A percentile compares a stretch with the other conserved stretches of the same genome.
Evolutionary conservation across 805 yeast species (phyloP).

Genomic region (Spathaspora arborariae): DNA sequence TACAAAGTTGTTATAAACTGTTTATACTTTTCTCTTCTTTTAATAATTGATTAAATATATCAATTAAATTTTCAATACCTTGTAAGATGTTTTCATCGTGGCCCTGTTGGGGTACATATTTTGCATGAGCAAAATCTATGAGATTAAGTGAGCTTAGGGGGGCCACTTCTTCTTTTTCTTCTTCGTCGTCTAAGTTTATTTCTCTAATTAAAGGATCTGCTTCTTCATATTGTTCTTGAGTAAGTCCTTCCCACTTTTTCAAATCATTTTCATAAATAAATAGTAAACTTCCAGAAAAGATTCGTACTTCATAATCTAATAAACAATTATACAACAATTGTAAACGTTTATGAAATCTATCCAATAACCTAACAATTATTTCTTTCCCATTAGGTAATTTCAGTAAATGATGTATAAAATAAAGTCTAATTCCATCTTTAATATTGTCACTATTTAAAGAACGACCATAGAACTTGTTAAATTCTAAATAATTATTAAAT

Average conservation of each 20-base stretch:
- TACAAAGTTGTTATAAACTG: slow-evolving; percentile 67
- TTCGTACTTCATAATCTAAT: slow-evolving; percentile 55
- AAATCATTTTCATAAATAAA: slow-evolving; percentile 70
- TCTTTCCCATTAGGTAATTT: slow-evolving; percentile 20
- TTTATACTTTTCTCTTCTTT: slow-evolving; percentile 5
- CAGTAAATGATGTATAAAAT: slow-evolving; percentile 34
- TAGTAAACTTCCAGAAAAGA: slow-evolving; percentile 70
- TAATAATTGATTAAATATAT: slow-evolving; percentile 31
- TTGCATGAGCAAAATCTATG: slow-evolving; percentile 92
- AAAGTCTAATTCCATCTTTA: slow-evolving; percentile 41
- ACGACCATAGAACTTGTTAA: slow-evolving; percentile 74
- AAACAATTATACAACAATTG: slow-evolving; percentile 65
- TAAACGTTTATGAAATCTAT: slow-evolving; percentile 53
- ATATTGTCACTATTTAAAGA: slow-evolving; percentile 43
- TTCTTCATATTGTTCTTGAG: slow-evolving; percentile 35
- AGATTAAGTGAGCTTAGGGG: slow-evolving; percentile 58
- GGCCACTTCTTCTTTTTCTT: slow-evolving; percentile 15
- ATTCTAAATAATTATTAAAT: slow-evolving; percentile 43
- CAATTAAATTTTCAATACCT: slow-evolving; percentile 66
- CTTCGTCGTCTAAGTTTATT: slow-evolving; percentile 12
- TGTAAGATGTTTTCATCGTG: slow-evolving; percentile 66
- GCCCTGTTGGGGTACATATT: slow-evolving; percentile 55
- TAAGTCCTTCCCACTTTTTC: slow-evolving; percentile 40
- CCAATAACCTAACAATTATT: slow-evolving; percentile 28
- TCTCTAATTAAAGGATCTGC: slow-evolving; percentile 25